Evolutionary conservation across 164 flowering plant genomes (phyloP).

Genomic region (Dillenia turbinata): DNA sequence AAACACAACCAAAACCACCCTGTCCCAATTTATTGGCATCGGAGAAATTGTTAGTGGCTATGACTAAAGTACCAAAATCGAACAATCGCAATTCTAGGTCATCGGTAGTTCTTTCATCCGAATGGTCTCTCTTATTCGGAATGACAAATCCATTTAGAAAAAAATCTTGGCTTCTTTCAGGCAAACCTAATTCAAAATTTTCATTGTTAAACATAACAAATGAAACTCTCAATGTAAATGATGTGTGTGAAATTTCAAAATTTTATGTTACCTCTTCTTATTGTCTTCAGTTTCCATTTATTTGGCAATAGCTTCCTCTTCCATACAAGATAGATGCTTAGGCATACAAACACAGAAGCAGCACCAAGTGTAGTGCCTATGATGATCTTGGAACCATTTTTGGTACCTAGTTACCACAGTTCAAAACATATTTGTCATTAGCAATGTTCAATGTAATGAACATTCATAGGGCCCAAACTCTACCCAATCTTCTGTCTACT

Average conservation of each 20-base stretch:
- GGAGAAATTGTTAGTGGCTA: slow-evolving; percentile 49
- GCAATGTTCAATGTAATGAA: too few relatives aligned
- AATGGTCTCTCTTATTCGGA: slow-evolving; percentile 31
- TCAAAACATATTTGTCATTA: too few relatives aligned
- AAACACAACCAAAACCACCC: slow-evolving; percentile 75
- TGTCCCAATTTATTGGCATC: slow-evolving; percentile 50
- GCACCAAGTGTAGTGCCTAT: slow-evolving; percentile 19
- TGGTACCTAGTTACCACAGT: neutral
- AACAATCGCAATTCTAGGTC: slow-evolving; percentile 48
- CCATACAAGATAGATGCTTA: slow-evolving; percentile 16
- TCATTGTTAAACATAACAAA: neutral
- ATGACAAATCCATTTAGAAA: slow-evolving; percentile 25
- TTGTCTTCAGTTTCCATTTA: neutral
- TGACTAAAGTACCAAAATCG: slow-evolving; percentile 31
- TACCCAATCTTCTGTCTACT: too few relatives aligned
- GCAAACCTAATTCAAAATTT: slow-evolving; percentile 18
- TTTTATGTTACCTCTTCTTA: slow-evolving; percentile 21
- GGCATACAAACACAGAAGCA: slow-evolving; percentile 20
- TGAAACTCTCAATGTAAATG: too few relatives aligned
- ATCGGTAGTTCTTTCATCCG: slow-evolving; percentile 24
- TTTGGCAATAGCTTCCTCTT: slow-evolving; percentile 17
- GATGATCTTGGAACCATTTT: slow-evolving; percentile 7
- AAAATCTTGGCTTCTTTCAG: slow-evolving; percentile 46
- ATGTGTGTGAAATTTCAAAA: too few relatives aligned
- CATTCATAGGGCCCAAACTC: too few relatives aligned